Evolutionary conservation across 371 early-diverging fungal genomes (phyloP), one percentile per base, ranked within the genome.

Genomic region (Mortierella sp.): DNA sequence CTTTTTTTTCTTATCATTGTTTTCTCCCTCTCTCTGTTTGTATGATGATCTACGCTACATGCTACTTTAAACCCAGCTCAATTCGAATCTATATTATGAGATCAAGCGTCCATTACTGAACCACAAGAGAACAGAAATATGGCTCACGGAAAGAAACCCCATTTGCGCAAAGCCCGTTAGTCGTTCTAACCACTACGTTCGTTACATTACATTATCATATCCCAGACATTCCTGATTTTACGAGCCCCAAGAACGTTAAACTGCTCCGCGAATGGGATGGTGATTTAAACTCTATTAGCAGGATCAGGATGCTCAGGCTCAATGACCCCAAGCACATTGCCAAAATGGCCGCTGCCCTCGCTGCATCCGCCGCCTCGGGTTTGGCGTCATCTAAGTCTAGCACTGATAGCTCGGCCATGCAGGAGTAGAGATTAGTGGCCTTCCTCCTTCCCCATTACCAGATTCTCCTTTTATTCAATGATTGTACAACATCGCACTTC

Each of bases 231-330:
- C 89, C 89, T 15, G 86, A 87, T 57, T 71, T 88, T 55, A 82
- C 85, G 21, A 86, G 84, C 52, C 82, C 83, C 30, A 86, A 86
- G 61, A 81, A 75, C 34, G 76, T 88, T 32, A 78, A 82, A 58
- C 23, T 84, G 6, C 60, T 88, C 37, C 83, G 80, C 14, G 76
- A 82, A 28, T 88, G 87, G 89, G 86, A 88, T 63, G 87, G 89
- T 8, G 89, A 88, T 67, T 76, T 79, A 37, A 87, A 87, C 61
- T 78, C 79, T 14, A 32, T 78, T 54, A 64, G 60, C 51, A 62
- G 71, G 11, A 78, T 78, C 67, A 64, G 58, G 46, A 63, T 71
- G 67, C 27, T 78, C 42, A 42, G 60, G 6, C 63, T 78, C 56
- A 61, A 64, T 31, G 76, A 75, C 14, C 76, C 76, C 14, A 69